Evolutionary conservation across 2,329 filamentous ascomycete genomes (phyloP).

Genomic region (Endothia cerciana): DNA sequence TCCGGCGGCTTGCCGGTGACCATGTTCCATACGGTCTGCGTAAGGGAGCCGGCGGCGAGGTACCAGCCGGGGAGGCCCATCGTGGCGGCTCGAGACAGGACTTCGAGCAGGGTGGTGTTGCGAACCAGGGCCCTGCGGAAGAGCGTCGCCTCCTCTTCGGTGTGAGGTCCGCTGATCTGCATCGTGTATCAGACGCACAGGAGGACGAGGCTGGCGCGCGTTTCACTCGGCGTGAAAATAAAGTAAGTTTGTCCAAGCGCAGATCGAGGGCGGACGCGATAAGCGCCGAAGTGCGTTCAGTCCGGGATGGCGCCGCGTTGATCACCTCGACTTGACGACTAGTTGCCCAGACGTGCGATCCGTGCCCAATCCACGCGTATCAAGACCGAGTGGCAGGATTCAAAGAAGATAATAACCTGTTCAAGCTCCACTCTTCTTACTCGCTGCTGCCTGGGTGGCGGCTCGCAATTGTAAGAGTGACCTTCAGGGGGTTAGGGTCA

Average conservation of each 20-base stretch:
- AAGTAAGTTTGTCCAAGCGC: too few species aligned
- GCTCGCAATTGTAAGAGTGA: not conserved
- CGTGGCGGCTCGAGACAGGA: conserved; percentile 26
- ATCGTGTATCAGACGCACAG: not conserved
- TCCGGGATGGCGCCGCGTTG: too few species aligned
- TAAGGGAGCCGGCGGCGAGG: conserved; percentile 41
- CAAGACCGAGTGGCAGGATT: too few species aligned
- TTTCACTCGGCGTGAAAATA: not conserved
- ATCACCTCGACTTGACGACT: too few species aligned
- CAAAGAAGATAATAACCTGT: too few species aligned
- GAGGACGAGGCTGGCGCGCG: not conserved
- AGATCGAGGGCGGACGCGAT: too few species aligned
- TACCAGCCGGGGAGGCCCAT: conserved; percentile 28
- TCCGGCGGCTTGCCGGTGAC: conserved; percentile 36
- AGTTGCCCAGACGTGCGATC: too few species aligned
- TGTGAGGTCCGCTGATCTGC: conserved; percentile 24
- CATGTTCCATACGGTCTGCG: conserved; percentile 45
- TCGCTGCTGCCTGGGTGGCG: not conserved
- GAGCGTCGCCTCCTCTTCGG: conserved; percentile 20
- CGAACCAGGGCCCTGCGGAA: conserved; percentile 22
- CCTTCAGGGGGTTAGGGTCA: not conserved
- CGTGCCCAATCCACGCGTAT: too few species aligned
- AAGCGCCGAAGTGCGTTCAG: too few species aligned
- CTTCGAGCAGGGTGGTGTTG: conserved; percentile 28
- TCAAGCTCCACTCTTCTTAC: not conserved